Base-by-base conservation (phyloP, 2,329 filamentous ascomycete genomes). In the Sphaerulina musiva region DNA sequence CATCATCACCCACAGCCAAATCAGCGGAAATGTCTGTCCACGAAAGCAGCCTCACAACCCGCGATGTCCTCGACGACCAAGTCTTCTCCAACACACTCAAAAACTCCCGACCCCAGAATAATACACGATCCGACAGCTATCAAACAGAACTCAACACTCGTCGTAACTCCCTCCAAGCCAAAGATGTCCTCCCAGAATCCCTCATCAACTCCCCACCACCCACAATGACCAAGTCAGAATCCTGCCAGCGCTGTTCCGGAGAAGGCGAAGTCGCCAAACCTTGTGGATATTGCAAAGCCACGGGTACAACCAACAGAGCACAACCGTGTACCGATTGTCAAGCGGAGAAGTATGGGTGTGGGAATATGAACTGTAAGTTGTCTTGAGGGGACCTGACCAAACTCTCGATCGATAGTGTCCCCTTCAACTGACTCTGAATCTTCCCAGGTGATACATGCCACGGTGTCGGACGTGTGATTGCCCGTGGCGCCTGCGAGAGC, bases 301-400 rank as follows among this genome's bases (percentile, higher is more conserved):
- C 56, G 9, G 56, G 56, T 14, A 53, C 48, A 14, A 46, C 48
- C 11, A 39, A 20, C 10, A 43, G 31, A 12, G 43, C 39, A 4
- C 29, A 38, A 14, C 47, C 39, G 23, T 58, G 56, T 36, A 31
- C 31, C n/a, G 53, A 50, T 41, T 58, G 56, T 31, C 38, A 58
- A 45, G 56, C 56, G 9, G 56, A 58, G 45, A 55, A 55, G 49
- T 55, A 58, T 29, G 56, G 56, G 7, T 58, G 56, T 43, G 56
- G 56, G 29, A 58, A 58, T 34, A 55, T 48, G 47, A 58, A 58
- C 26, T 58, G 56, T 53, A 36, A 46, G 39, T 29, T 29, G 5
- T 4, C 26, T 29, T 29, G 26, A 29, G 5, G 5, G 5, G 1
- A 12, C n/a, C 31, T 17, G 26, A 29, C n/a, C 26, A 23, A 26